phyloP scores from a whole-genome alignment of 164 flowering plant genomes.

The Annona cherimola region DNA sequence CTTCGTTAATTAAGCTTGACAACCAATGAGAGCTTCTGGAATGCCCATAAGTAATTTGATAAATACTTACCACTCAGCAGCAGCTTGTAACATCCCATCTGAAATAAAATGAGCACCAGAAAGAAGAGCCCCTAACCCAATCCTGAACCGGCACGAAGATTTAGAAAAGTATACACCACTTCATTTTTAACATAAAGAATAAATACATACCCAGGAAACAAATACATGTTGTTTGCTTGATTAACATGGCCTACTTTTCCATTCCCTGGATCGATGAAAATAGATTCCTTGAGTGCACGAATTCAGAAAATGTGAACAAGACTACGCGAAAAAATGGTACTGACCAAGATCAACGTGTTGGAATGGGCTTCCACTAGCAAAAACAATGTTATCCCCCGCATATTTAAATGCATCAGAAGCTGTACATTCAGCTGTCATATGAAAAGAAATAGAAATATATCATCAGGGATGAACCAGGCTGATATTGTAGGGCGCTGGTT shows the following conservation, averaged over 20 bases:
- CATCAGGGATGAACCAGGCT: too few species aligned
- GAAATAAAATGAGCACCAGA: slow-evolving; percentile 80
- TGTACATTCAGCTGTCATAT: slow-evolving; percentile 87
- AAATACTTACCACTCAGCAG: slow-evolving; percentile 73
- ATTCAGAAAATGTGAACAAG: not conserved
- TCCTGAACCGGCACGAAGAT: slow-evolving; percentile 41
- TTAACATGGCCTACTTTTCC: slow-evolving; percentile 90
- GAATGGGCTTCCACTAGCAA: slow-evolving; percentile 98
- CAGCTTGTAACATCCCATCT: slow-evolving; percentile 97
- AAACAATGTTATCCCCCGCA: slow-evolving; percentile 87
- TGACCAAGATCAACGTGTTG: slow-evolving; percentile 76
- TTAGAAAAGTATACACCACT: not conserved
- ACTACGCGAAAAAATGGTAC: not conserved
- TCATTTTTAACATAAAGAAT: slow-evolving; percentile 1
- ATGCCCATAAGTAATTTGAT: not conserved
- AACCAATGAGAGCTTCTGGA: not conserved
- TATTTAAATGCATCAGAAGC: slow-evolving; percentile 87
- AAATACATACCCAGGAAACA: slow-evolving; percentile 86
- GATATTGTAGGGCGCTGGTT: too few species aligned
- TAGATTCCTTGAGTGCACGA: not conserved
- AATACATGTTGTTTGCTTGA: slow-evolving; percentile 98
- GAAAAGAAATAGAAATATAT: slow-evolving; percentile 9
- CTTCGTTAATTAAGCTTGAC: too few species aligned
- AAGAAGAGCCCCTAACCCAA: slow-evolving; percentile 89
- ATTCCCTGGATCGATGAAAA: slow-evolving; percentile 39